Evolutionary conservation across 768 basidiomycete genomes (phyloP), one percentile per base, ranked within the genome.

Genomic region (Suillus alpinus): DNA sequence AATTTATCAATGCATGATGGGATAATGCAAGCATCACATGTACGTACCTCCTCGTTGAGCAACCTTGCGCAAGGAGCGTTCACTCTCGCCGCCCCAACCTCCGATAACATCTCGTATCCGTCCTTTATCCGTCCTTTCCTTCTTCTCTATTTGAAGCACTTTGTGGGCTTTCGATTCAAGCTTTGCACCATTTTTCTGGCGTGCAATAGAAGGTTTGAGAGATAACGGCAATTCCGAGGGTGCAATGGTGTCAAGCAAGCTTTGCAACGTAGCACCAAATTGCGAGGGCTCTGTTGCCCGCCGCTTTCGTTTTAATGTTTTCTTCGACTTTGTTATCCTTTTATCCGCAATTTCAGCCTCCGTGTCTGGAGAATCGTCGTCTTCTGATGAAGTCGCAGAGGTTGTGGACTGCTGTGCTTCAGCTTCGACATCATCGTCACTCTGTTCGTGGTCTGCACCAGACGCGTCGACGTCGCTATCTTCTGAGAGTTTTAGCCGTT

Each of bases 31-130:
- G 29, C 18, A 16, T n/a, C n/a, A n/a, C 18, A 34, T 9, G 6
- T 51, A 67, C 83, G 56, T 71, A 91, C 91, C 91, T 75, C 91
- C 91, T 71, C 91, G 79, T 76, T 88, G 97, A 64, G 88, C 96
- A 73, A 83, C 92, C 80, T 89, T 98, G 72, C 83, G 85, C 68
- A 86, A 78, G 61, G 82, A 88, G 73, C 84, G 83, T 77, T 88
- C 93, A 74, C 83, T 85, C 73, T 91, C 90, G 13, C 83, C 89
- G 34, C 91, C 95, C 95, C 94, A 97, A 44, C 93, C 94, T 60
- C 87, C 92, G 70, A 91, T 92, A 16, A 86, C 84, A 71, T 89
- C 87, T 43, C 76, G 82, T 64, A 89, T 81, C 59, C 85, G 77
- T 13, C 84, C 84, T 63, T 78, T 85, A 64, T 91, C 89, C 64